These are phyloP conservation scores for Eimeria nieschulzi DNA, from an alignment of 169 alveolate genomes.

Conservation along the genomic window DNA sequence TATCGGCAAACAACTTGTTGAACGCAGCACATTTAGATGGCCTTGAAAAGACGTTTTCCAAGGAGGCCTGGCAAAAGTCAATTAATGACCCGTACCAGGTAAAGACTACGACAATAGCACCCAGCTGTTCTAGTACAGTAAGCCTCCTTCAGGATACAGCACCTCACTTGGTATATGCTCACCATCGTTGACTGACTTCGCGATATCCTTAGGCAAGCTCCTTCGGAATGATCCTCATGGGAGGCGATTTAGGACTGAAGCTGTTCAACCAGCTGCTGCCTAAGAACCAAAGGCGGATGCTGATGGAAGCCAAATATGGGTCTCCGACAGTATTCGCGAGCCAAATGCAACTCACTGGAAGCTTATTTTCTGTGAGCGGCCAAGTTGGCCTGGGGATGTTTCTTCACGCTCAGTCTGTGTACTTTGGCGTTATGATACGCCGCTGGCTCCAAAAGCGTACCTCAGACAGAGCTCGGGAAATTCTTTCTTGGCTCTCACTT, in stretches of 20 bases:
- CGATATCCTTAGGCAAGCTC: slow-evolving; percentile 42
- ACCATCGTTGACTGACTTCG: background rate
- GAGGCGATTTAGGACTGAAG: slow-evolving; percentile 56
- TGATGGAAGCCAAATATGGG: slow-evolving; percentile 59
- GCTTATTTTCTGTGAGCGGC: slow-evolving; percentile 52
- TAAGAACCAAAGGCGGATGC: slow-evolving; percentile 32
- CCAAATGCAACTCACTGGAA: slow-evolving; percentile 65
- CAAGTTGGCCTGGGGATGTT: slow-evolving; percentile 59
- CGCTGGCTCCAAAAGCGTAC: slow-evolving; percentile 41
- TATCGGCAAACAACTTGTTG: slow-evolving; percentile 53
- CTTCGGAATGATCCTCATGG: slow-evolving; percentile 50
- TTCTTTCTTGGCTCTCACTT: slow-evolving; percentile 59
- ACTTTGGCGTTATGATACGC: slow-evolving; percentile 50
- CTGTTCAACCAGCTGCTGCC: slow-evolving; percentile 63
- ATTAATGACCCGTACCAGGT: slow-evolving; percentile 53
- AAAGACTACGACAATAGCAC: background rate
- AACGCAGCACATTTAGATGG: slow-evolving; percentile 43
- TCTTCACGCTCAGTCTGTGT: slow-evolving; percentile 62
- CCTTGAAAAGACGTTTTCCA: slow-evolving; percentile 50
- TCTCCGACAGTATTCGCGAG: slow-evolving; percentile 62
- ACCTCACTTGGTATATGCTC: too few relatives aligned
- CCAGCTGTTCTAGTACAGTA: background rate
- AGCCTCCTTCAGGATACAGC: too few relatives aligned
- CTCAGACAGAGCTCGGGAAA: slow-evolving; percentile 44
- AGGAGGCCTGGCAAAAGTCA: slow-evolving; percentile 32